Evolutionary conservation across 768 basidiomycete genomes (phyloP), one percentile per base, ranked within the genome.

Genomic region (Tubosaeta sp.): DNA sequence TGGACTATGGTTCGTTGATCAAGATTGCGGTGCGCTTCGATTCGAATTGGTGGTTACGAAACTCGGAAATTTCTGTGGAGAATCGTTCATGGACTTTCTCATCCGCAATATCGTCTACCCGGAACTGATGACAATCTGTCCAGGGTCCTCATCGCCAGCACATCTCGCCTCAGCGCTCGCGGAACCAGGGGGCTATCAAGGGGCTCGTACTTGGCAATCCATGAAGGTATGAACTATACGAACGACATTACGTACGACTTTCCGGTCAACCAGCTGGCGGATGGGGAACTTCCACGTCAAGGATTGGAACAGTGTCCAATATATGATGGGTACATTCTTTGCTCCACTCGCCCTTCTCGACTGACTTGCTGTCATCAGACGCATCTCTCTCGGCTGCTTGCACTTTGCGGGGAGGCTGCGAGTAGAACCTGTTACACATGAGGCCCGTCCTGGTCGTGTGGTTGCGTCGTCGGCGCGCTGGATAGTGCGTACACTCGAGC

Each of bases 1-100:
- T 79, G 26, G 48, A 61, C 29, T 78, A 77, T 42, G 66, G 62
- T 11, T 54, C 71, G 5, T 59, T 72, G 3, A 63, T 66, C 59
- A 79, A 79, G 63, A 63, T 79, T 35, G 78, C 64, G 11, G 48
- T 79, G 31, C 69, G 71, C 50, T 79, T 79, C 65, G 64, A 66
- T 52, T 59, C 65, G 1, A 51, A 67, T 3, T 79, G 78, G 77
- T 79, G 77, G 77, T 58, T 17, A 67, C 59, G 1, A 55, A 53
- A 22, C 34, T 70, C 35, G 59, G 63, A 39, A 72, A 74, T 27
- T 48, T 69, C 7, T 76, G 77, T 5, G 76, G 77, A 0, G 70
- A 71, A 55, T 68, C 74, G 4, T 67, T 56, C 57, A 79, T 74
- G 1, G 77, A 78, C 56, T 58, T 67, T 16, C 72, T 71, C 6